phyloP scores from a whole-genome alignment of 208 protist species.

The Spironucleus salmonicida region DNA sequence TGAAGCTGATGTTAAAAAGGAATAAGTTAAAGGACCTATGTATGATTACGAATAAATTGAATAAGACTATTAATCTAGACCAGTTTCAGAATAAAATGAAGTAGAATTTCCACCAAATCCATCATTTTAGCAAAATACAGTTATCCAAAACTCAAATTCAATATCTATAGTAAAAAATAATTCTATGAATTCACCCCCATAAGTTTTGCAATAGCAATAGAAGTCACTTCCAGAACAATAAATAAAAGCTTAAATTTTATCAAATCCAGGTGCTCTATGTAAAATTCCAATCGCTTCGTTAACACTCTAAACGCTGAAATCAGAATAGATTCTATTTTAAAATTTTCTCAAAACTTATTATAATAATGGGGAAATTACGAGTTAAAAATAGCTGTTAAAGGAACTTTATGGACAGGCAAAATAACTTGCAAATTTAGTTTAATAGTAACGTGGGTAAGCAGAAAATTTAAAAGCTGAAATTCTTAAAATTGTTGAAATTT shows the following conservation, averaged over 20 bases:
- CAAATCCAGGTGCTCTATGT: background rate
- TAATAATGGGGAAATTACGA: background rate
- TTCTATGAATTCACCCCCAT: background rate
- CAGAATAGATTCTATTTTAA: background rate
- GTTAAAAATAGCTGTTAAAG: background rate
- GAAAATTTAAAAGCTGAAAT: background rate
- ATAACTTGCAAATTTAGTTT: background rate
- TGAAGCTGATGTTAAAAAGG: background rate
- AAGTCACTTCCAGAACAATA: background rate
- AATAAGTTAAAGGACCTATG: conserved; percentile 16
- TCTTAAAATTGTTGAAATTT: conserved; percentile 2
- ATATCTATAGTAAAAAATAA: background rate
- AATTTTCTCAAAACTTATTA: conserved; percentile 1
- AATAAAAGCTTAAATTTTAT: background rate
- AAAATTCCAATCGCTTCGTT: background rate
- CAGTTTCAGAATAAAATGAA: background rate
- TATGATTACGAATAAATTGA: conserved; percentile 21
- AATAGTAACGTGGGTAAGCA: background rate
- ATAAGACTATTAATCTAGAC: background rate
- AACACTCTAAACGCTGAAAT: background rate
- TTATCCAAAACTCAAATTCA: background rate
- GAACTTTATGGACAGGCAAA: background rate
- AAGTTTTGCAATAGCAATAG: too few relatives aligned
- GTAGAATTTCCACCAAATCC: background rate
- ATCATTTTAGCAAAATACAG: background rate